Evolutionary conservation across 805 yeast genomes (phyloP), one percentile per base, ranked within the genome.

Genomic region (Ogataea ramenticola): DNA sequence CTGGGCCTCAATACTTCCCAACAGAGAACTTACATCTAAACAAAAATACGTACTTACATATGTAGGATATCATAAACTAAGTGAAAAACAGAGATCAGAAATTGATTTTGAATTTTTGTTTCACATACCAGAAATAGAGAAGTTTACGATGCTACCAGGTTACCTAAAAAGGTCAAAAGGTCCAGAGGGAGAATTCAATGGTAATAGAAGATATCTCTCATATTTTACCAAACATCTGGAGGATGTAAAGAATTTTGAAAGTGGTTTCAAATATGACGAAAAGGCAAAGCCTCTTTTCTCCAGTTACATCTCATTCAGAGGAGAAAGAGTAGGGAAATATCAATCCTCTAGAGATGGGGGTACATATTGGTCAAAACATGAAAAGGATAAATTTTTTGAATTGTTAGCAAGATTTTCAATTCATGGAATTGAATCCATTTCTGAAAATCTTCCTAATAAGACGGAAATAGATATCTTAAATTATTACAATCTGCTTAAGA

Each of bases 331-430:
- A 20, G 40, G n/a, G 14, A 31, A 16, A 24, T 39, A 20, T 8
- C 39, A 42, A 30, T 14, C 7, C 12, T 27, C 37, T 3, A 32
- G 21, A n/a, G 56, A 61, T 16, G 53, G 49, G 17, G 75, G 77
- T 0, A 53, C 65, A 6, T 40, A 48, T 17, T 79, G 86, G 86
- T 54, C 68, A 1, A 45, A 53, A 0, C 43, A 45, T 1, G 85
- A 80, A 43, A 79, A 80, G 49, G 74, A 72, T 19, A 34, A 44
- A 14, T 80, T 80, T 55, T 80, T 78, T 55, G 62, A 64, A 19
- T 63, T 70, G 20, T 54, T 80, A 29, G 68, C 74, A 1, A 60
- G 80, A 30, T 71, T 66, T 50, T 71, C 80, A 2, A 78, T 77
- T 20, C 69, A 68, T 43, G 53, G 70, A n/a, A 42, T 67, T 1